Base-by-base conservation (phyloP, 345 rosid genomes). In the Clarkia xantiana region DNA sequence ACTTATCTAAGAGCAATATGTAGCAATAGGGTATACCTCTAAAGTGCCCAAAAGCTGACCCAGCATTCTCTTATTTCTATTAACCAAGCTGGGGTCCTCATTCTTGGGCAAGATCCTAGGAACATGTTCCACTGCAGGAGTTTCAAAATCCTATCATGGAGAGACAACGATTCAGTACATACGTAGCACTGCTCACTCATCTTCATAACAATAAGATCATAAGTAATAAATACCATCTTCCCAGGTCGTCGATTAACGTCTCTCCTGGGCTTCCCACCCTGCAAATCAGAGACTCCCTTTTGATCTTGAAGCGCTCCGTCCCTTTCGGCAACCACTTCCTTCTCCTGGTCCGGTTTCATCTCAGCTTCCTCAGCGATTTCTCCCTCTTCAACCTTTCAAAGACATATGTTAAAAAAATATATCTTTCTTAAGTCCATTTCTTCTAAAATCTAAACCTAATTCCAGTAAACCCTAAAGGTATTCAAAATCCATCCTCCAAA, bases 11-110 rank as follows among this genome's bases (percentile, higher is more conserved):
- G 51, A 47, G 51, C 42, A 42, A 42, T 38, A 49, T 13, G 11
- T 25, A 43, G 3, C 17, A 29, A 17, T 39, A 2, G 13, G 13
- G 11, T 68, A 62, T 76, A 91, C 98, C 96, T 91, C 98, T 67
- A 86, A 70, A 58, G 98, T 91, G 46, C 98, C 98, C 58, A 81
- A 67, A 64, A 91, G 96, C 67, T 82, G 95, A 42, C 95, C 98
- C 44, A 91, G 59, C 94, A 91, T 91, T 68, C 98, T 78, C 70
- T 75, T 91, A 71, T 91, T 91, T 70, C 98, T 77, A 62, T 69
- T 84, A 62, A 86, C 83, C 70, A 86, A 63, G 34, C 76, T 86
- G 42, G 95, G 98, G 76, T 91, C 98, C 68, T 91, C 95, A 60
- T 86, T 59, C 78, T 80, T 86, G 0, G 94, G 98, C 45, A 91